phyloP scores from a whole-genome alignment of 495 filamentous ascomycete genomes.

The Xylaria grammica region DNA sequence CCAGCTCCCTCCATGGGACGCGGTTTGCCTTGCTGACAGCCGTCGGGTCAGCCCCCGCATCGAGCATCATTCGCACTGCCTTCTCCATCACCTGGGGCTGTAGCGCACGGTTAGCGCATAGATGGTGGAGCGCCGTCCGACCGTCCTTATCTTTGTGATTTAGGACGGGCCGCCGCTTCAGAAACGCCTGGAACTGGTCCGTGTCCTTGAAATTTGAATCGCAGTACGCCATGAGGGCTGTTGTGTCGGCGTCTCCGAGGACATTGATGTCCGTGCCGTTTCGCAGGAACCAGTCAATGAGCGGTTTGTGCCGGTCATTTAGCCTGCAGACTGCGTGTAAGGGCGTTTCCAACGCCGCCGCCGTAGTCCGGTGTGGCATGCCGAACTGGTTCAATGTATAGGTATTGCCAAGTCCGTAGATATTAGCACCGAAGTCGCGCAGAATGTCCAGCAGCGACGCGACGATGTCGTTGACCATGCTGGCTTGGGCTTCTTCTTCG shows the following conservation, averaged over 20 bases:
- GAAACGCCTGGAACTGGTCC: background rate
- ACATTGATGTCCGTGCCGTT: background rate
- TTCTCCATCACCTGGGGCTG: background rate
- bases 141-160: background rate
- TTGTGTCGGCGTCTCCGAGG: background rate
- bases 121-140: constrained; percentile 9
- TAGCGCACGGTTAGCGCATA: background rate
- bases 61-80: constrained; percentile 11
- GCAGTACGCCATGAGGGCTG: constrained; percentile 20
- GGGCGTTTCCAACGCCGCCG: background rate
- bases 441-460: background rate
- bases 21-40: background rate
- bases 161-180: background rate
- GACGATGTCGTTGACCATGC: background rate
- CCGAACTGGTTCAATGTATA: background rate
- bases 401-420: background rate
- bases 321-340: constrained; percentile 11
- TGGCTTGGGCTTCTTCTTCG: background rate
- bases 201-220: background rate
- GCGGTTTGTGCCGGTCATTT: background rate
- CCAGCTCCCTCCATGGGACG: background rate
- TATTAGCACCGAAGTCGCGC: background rate
- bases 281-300: constrained; percentile 14
- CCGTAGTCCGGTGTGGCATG: background rate
- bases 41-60: background rate